Conservation (phyloP, 768 basidiomycete genomes). For the Mycena vulgaris region DNA sequence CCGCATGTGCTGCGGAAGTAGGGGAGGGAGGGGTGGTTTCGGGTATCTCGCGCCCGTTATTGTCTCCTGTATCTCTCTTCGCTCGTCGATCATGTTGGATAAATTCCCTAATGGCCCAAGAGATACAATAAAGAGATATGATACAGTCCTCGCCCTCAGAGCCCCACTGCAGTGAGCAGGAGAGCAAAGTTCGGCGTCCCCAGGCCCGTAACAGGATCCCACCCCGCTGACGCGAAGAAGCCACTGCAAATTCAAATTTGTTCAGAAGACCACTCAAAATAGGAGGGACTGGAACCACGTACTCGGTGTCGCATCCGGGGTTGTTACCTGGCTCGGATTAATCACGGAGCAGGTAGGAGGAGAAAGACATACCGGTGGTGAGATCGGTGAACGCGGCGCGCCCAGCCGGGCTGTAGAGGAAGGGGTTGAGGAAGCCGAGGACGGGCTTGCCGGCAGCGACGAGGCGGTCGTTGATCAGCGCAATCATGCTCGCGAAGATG, state of each 20-base stretch:
- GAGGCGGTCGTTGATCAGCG: slow-evolving; percentile 61
- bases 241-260: slow-evolving; percentile 34
- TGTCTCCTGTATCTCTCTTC: no score
- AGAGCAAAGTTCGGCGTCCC: slow-evolving; percentile 54
- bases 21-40: no score
- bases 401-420: slow-evolving; percentile 49
- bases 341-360: neutral
- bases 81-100: no score
- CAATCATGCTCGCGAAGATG: slow-evolving; percentile 59
- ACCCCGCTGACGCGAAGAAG: slow-evolving; percentile 49
- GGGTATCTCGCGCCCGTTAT: no score
- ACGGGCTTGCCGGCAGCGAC: slow-evolving; percentile 46
- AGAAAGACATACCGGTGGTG: neutral
- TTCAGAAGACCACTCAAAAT: neutral
- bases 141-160: slow-evolving; percentile 7
- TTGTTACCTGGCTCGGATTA: slow-evolving; percentile 10
- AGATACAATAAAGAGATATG: no score
- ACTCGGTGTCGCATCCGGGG: slow-evolving; percentile 28
- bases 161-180: slow-evolving; percentile 18
- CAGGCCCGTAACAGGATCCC: no score
- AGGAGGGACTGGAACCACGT: neutral
- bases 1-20: slow-evolving; percentile 65
- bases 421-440: slow-evolving; percentile 61
- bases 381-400: slow-evolving; percentile 27
- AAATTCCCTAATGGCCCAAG: no score